Evolutionary conservation across 805 yeast species (phyloP), one percentile per base, ranked within the genome.

Genomic region (Candida peoriensis): DNA sequence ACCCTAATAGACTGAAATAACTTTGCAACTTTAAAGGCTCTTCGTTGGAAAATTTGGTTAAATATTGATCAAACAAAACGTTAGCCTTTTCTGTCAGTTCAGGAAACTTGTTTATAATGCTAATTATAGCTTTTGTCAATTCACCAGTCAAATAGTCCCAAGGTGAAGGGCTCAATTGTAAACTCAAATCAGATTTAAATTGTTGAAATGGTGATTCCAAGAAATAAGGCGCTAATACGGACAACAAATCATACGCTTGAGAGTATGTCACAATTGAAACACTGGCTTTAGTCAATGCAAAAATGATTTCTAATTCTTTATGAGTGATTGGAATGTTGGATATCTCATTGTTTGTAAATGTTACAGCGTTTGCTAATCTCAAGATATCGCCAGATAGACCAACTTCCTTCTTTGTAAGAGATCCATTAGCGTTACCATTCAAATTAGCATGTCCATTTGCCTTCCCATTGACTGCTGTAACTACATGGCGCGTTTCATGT

Each of bases 301-400:
- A 36, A 33, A 78, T 53, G 10, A 73, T 66, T 46, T 78, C 83
- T 50, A 70, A 64, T 41, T 78, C 82, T 38, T 68, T 72, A 25
- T 64, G 57, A 2, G 74, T 57, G 24, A 53, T 48, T 28, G 56
- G 55, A 21, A 47, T 43, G 24, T 33, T 20, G 6, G 56, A 46
- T 2, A 48, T 37, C 27, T 52, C 48, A 5, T 30, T 24, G 8
- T 28, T 27, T n/a, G n/a, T n/a, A n/a, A n/a, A n/a, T 3, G 39
- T 14, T 5, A 53, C 35, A 6, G 48, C 43, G 6, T 38, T 37
- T 2, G 46, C 33, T 10, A 53, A 37, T 33, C 39, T 51, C 22
- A 36, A 23, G 4, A 41, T 32, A 25, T 52, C 55, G 19, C 49
- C 48, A 11, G 40, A 14, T 22, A 45, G 30, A 2, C 38, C 38